Percentiles rank a stretch among this genome's conserved stretches.
Evolutionary conservation across 306 rosid species (phyloP).

Genomic region (Acacia melanoxylon): DNA sequence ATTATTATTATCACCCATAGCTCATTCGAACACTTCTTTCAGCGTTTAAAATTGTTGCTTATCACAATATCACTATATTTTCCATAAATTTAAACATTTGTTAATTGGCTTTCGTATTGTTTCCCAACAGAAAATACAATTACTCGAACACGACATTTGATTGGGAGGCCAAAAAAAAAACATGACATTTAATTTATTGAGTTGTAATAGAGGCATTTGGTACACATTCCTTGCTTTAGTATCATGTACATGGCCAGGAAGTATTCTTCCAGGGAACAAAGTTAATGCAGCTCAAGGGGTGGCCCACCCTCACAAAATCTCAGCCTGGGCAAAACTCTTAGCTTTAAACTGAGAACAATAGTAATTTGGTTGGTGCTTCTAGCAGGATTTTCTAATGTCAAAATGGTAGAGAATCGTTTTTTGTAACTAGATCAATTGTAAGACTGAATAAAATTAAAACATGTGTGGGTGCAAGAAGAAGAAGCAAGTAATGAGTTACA

Average conservation of each 20-base stretch:
- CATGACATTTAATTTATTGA: not conserved
- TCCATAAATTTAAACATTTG: not conserved
- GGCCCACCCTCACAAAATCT: not conserved
- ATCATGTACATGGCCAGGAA: not conserved
- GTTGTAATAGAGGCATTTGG: not conserved
- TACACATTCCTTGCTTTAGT: not conserved
- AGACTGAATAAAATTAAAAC: not conserved
- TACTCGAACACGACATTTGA: not conserved
- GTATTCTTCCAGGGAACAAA: not conserved
- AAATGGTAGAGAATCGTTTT: not conserved
- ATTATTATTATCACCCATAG: not conserved
- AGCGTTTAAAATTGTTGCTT: not conserved
- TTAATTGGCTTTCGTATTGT: not conserved
- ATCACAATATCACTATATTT: not conserved
- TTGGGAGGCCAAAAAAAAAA: too few species aligned
- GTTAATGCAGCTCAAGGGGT: not conserved
- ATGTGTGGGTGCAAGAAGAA: not conserved
- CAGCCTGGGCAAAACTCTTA: not conserved
- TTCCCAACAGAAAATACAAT: not conserved
- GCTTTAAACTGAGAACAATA: not conserved
- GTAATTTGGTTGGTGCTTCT: not conserved
- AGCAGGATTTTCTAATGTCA: not conserved
- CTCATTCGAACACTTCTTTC: not conserved
- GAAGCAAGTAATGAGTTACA: slow-evolving; percentile 7
- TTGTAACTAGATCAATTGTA: not conserved